Evolutionary conservation across 1,139 yeast species (phyloP).

Genomic region (Saccharomyces pastorianus): DNA sequence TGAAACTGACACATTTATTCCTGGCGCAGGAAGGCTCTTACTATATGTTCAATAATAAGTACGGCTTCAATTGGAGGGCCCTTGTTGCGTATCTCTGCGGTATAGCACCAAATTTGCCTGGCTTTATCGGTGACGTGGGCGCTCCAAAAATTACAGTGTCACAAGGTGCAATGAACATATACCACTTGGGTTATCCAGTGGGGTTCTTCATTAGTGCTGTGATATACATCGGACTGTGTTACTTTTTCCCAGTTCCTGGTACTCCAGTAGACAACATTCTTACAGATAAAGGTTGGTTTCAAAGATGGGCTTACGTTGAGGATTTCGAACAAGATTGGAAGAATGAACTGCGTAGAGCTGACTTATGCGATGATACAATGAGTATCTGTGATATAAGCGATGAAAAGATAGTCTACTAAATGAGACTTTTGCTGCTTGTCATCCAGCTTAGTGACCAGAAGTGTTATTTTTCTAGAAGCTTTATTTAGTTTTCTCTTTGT

Average conservation of each 20-base stretch:
- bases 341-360: conserved; percentile 14
- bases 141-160: conserved; percentile 47
- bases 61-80: conserved; percentile 79
- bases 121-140: conserved; percentile 75
- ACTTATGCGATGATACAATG: conserved; percentile 16
- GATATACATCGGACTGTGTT: conserved; percentile 43
- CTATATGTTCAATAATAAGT: conserved; percentile 49
- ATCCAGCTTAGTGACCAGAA: background rate
- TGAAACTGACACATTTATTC: conserved; percentile 59
- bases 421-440: background rate
- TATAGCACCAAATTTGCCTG: conserved; percentile 73
- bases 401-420: conserved; percentile 15
- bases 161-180: conserved; percentile 64
- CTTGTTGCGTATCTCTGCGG: conserved; percentile 64
- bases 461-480: background rate
- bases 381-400: conserved; percentile 17
- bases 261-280: conserved; percentile 39
- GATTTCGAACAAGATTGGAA: conserved; percentile 44
- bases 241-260: conserved; percentile 53
- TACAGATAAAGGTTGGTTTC: conserved; percentile 34
- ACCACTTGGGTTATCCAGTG: conserved; percentile 62
- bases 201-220: conserved; percentile 57
- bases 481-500: background rate
- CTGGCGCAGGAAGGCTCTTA: conserved; percentile 35
- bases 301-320: conserved; percentile 53